Base-by-base conservation (phyloP, 371 early-diverging fungal species). In the Mucor lusitanicus region DNA sequence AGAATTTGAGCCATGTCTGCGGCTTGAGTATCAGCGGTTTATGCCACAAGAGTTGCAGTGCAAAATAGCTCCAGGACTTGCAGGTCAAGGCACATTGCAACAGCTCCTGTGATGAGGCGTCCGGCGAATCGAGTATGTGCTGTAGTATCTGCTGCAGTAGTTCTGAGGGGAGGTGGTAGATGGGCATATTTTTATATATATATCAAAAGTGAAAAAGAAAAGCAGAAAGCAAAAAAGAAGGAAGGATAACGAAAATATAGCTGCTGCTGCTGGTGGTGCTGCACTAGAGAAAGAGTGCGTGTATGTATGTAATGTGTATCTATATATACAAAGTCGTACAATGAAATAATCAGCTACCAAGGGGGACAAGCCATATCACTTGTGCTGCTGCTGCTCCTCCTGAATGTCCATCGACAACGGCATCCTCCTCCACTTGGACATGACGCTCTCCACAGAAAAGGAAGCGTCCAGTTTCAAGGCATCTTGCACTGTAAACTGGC, bases 1-100 rank as follows among this genome's bases (percentile, higher is more conserved):
- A 68, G 23, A 78, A 72, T n/a, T 59, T 68, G 12, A 67, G 17
- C 77, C 78, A 78, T 17, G 70, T 70, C 7, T 63, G 54, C 32
- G 71, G 55, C 59, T 69, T 71, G 30, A 67, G 55, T 32, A 85
- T 77, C 35, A 73, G 57, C 12, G 85, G 87, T 62, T 82, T 84
- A 53, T 77, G 78, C 87, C 87, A 86, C 12, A 86, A 57, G 5
- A 80, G 55, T 63, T 86, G 85, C 13, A 85, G 58, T 5, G 83
- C 79, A 71, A 70, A 76, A 30, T 74, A 71, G 46, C 81, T 81
- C 85, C 85, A 86, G 11, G 77, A 62, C 63, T 74, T 76, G 55
- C 84, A 86, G 19, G 74, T 74, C 21, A 84, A 60, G 13, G 82
- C 75, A 63, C 82, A 81, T 13, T 71, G 63, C 12, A 76, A 70